Evolutionary conservation across 164 flowering plant species (phyloP).

Genomic region (Taxillus chinensis): DNA sequence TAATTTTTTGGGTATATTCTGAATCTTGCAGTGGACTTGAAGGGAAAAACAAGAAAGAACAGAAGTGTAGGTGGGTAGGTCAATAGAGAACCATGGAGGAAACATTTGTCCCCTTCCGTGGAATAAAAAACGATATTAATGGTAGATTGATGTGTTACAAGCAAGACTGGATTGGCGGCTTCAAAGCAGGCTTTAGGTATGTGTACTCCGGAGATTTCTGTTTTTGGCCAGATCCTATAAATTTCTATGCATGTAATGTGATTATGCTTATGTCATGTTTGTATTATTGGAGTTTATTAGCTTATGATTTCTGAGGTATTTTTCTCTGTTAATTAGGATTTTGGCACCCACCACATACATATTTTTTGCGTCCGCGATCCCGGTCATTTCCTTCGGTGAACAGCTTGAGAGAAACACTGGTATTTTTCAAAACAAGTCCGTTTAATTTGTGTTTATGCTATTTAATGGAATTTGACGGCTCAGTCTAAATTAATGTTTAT

Average conservation of each 20-base stretch:
- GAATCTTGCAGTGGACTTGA: not conserved
- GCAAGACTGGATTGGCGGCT: slow-evolving; percentile 98
- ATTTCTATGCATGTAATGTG: no score
- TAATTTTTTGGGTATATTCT: slow-evolving; percentile 4
- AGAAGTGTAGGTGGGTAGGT: no score
- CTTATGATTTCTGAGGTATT: not conserved
- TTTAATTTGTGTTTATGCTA: not conserved
- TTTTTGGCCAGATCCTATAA: not conserved
- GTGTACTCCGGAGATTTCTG: not conserved
- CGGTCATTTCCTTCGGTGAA: slow-evolving; percentile 94
- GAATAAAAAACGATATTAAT: slow-evolving; percentile 79
- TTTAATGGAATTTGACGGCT: not conserved
- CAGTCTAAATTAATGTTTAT: not conserved
- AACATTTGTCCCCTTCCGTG: slow-evolving; percentile 86
- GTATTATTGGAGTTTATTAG: no score
- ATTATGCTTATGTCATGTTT: no score
- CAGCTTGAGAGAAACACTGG: slow-evolving; percentile 89
- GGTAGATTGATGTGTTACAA: slow-evolving; percentile 87
- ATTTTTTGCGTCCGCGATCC: slow-evolving; percentile 93
- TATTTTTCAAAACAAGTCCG: slow-evolving; percentile 9
- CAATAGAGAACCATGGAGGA: slow-evolving; percentile 54
- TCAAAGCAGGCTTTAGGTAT: slow-evolving; percentile 84
- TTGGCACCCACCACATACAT: slow-evolving; percentile 95
- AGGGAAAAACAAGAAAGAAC: slow-evolving; percentile 1
- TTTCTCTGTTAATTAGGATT: slow-evolving; percentile 38